Evolutionary conservation across 306 rosid genomes (phyloP), one percentile per base, ranked within the genome.

Genomic region (Quercus robur): DNA sequence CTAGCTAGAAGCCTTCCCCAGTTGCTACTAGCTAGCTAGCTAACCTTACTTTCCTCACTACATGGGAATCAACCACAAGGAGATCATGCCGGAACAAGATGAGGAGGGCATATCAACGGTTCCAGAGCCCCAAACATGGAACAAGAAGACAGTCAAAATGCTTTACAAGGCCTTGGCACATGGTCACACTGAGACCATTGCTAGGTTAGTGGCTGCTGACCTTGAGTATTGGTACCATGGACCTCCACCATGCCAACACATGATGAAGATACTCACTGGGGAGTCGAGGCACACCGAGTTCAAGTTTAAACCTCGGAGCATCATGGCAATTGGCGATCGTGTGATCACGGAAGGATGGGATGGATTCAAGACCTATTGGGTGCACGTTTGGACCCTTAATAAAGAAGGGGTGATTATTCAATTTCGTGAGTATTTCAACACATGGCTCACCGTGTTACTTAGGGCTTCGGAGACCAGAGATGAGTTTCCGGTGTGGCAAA

Each of bases 171-270:
- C 84, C 13, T 57, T 84, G 41, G 74, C 68, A 5, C 67, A 51
- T 2, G 78, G 70, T 58, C 67, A 83, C 4, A 70, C 64, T 11
- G 77, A 35, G 35, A 71, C 46, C 28, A 72, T 74, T 9, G 58
- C 66, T 44, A 38, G 49, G 74, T 33, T 75, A 20, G 78, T 75
- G 41, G 67, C 49, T 25, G 30, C 71, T 0, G 71, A 84, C 26
- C 78, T 79, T 4, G 86, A 79, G 56, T 79, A 81, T 83, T 84
- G 84, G 86, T 79, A 75, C 56, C 86, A 75, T 66, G 84, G 86
- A 7, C 86, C 83, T 7, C 86, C 81, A 4, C 54, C 71, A 56
- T 75, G 78, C 75, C 84, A 79, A 33, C 68, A 75, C 78, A 75
- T 84, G 81, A 84, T 79, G 84, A 79, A 57, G 66, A 55, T 41